Evolutionary conservation across 306 rosid genomes (phyloP), one percentile per base, ranked within the genome.

Genomic region (Dalbergia cultrata): DNA sequence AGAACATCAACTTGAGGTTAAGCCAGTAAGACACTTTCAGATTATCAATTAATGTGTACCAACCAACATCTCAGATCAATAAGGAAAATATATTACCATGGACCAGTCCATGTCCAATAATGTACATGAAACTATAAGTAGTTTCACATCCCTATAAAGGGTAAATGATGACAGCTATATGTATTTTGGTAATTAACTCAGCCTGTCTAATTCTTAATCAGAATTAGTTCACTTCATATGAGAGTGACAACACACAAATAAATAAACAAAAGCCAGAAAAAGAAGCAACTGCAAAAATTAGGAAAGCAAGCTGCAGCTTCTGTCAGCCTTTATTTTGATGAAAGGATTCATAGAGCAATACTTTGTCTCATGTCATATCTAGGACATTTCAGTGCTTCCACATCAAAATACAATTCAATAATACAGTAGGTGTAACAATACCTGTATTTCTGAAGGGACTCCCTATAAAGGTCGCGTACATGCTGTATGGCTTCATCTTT

Each of bases 401-500:
- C 33, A 9, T 66, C 57, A 71, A 82, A 75, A 82, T 76, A 73
- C 52, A 67, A 52, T 52, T 53, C 43, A 64, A 60, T 69, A 41
- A 78, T 22, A 54, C 19, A 78, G 70, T 70, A 73, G 76, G 57
- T 18, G 67, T 31, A 74, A 56, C 47, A 9, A 37, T 83, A 95
- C 98, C 97, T 77, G 84, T 87, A 88, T 83, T 89, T 93, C 76
- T 82, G 78, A 62, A 95, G 85, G 73, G 93, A 87, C 58, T 93
- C 94, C 74, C 53, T 79, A 72, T 93, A 96, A 85, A 93, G 97
- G 76, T 89, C 90, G 14, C 87, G 93, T 54, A 92, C 88, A 61
- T 92, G 96, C 83, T 90, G 91, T 81, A 93, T 70, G 75, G 98
- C 98, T 84, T 96, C 98, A 63, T 89, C 97, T 10, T 50, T 57